Evolutionary conservation across 345 rosid genomes (phyloP), one percentile per base, ranked within the genome.

Genomic region (Rubroshorea leprosula): DNA sequence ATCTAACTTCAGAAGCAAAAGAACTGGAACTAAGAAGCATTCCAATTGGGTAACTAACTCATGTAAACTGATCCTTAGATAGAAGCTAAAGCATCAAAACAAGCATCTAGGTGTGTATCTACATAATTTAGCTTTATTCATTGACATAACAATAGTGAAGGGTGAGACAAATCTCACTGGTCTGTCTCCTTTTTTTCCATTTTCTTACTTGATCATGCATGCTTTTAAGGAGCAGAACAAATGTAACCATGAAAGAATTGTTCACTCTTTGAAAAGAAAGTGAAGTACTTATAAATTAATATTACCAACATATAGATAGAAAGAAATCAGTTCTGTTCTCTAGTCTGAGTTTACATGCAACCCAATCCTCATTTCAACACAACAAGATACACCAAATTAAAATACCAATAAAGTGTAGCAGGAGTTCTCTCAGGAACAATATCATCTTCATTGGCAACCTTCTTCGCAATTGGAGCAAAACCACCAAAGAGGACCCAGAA

Each of bases 401-500:
- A 49, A 20, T 76, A 93, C 99, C 99, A 73, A 57, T 80, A 82
- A 26, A 93, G 78, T 74, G 76, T 77, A 57, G 99, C 78, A 51
- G 94, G 85, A 58, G 83, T 80, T 29, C 79, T 61, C 74, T 87
- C 99, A 1, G 79, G 79, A 50, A 82, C 68, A 63, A 73, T 61
- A 51, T 94, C 99, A 73, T 94, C 97, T 50, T 94, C 99, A 57
- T 71, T 67, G 53, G 68, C 62, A 64, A 82, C 86, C 69, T 93
- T 93, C 78, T 84, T 87, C 47, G 90, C 92, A 44, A 93, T 85
- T 54, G 99, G 98, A 68, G 98, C 96, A 77, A 80, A 90, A 66
- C 97, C 91, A 68, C 94, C 96, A 77, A 90, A 87, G 51, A 90
- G 78, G 69, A 88, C 77, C 97, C 97, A 90, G 72, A 85, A 87